Evolutionary conservation across 805 yeast genomes (phyloP), one percentile per base, ranked within the genome.

Genomic region (Komagataella kurtzmanii): DNA sequence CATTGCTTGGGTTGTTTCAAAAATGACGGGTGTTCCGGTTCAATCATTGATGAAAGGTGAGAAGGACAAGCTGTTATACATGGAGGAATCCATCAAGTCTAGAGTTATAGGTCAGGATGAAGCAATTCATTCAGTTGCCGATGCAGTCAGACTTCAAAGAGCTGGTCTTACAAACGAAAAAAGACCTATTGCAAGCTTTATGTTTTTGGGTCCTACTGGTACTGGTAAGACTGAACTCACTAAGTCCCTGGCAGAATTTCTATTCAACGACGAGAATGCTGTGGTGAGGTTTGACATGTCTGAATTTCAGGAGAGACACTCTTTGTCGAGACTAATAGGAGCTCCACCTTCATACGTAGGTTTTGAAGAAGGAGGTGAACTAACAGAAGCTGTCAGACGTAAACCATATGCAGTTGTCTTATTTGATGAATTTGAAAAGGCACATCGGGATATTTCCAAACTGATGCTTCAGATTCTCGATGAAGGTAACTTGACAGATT

Each of bases 311-410:
- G 99, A 91, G 64, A 85, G 86, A 64, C 97, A 89, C 67, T 76
- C 96, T 0, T 82, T 93, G 6, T 84, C 96, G 47, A 79, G 97
- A 56, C 75, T 91, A 56, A 89, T 91, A 59, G 99, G 99, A 50
- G 93, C 98, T 0, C 99, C 99, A 4, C 99, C 99, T 30, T 97
- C 98, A 6, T 91, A 91, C 65, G 97, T 91, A 19, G 93, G 97
- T 51, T 90, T 89, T 68, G 99, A 91, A 62, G 93, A 86, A 59
- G 86, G 89, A 63, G 99, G 99, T 50, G 98, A 93, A 67, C 73
- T 93, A 56, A 93, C 99, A 1, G 98, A 93, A 66, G 96, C 96
- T 5, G 95, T 93, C 7, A 79, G 97, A 63, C 78, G 98, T 60
- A 90, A 89, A 61, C 99, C 99, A 7, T 91, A 91, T 59, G 77